Conservation (phyloP, 2,329 filamentous ascomycete genomes). For the Aureobasidium namibiae region DNA sequence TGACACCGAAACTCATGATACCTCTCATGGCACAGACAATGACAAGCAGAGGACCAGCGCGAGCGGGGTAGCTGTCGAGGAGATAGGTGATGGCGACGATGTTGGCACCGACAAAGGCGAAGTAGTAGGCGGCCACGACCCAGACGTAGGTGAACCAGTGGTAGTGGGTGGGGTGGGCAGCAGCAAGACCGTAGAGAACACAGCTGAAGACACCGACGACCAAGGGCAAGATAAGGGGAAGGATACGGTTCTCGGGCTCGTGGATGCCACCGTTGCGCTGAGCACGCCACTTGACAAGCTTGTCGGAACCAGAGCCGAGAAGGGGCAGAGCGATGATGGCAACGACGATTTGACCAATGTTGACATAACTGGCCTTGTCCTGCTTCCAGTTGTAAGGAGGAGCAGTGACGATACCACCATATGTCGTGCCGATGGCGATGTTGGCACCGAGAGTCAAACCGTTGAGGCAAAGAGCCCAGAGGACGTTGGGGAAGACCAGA, state of each 20-base stretch:
- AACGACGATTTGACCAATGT: constrained; percentile 33
- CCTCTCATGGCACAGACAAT: constrained; percentile 40
- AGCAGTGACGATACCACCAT: constrained; percentile 28
- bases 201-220: constrained; percentile 31
- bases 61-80: constrained; percentile 37
- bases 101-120: constrained; percentile 35
- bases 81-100: constrained; percentile 38
- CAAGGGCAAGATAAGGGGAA: constrained; percentile 31
- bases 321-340: constrained; percentile 32
- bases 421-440: constrained; percentile 37
- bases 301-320: constrained; percentile 33
- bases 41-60: constrained; percentile 35
- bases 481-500: constrained; percentile 32
- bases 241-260: constrained; percentile 33
- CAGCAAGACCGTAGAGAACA: constrained; percentile 33
- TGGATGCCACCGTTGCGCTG: constrained; percentile 32
- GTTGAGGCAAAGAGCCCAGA: constrained; percentile 35
- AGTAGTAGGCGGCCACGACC: constrained; percentile 24
- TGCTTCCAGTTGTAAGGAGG: constrained; percentile 31
- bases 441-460: constrained; percentile 34
- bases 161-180: constrained; percentile 18
- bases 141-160: constrained; percentile 22
- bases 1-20: constrained; percentile 38
- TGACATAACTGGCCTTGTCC: constrained; percentile 29
- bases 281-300: constrained; percentile 29